Evolutionary conservation across 2,329 filamentous ascomycete species (phyloP), one percentile per base, ranked within the genome.

Genomic region (Colletotrichum liaoningense): DNA sequence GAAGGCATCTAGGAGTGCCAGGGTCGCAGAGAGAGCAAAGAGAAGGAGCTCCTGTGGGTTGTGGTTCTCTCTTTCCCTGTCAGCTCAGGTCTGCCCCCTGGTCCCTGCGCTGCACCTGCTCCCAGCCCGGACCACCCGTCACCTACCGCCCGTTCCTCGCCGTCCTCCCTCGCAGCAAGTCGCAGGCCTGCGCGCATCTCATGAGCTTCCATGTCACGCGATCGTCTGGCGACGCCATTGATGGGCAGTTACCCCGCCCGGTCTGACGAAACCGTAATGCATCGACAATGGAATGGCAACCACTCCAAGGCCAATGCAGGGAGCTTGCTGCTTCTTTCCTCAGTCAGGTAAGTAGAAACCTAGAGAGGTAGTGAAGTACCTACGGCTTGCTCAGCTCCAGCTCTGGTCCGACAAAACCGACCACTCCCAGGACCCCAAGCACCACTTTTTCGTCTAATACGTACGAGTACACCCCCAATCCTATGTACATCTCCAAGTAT

Each of bases 231-330:
- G 38, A 22, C 69, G 69, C 72, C 69, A 74, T 72, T 59, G 56
- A 72, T 73, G 67, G 63, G 38, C 68, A 72, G 59, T 72, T 74
- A 74, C 72, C 72, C 72, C 72, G 72, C 72, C 72, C 63, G 69
- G 72, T 72, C 72, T 74, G 72, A 74, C 72, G 72, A 74, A 74
- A 74, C 72, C 72, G 72, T 74, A 74, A 74, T 72, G 72, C 71
- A 73, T 57, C 67, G 62, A 38, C 63, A 67, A 54, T 58, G 49
- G 26, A 67, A 54, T 58, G 30, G 26, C 24, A 14, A 19, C 63
- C 52, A 30, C 30, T 22, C 16, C 49, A 33, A 22, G 6, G 49
- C 52, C 52, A 2, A 57, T 46, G 33, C 63, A 65, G 33, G 63
- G 52, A 65, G 63, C 62, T 56, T 22, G 38, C 38, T 42, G 38